Percentiles rank a stretch among this genome's conserved stretches.
Evolutionary conservation across 2,329 filamentous ascomycete species (phyloP).

Genomic region (Fonsecaea pugnacius): DNA sequence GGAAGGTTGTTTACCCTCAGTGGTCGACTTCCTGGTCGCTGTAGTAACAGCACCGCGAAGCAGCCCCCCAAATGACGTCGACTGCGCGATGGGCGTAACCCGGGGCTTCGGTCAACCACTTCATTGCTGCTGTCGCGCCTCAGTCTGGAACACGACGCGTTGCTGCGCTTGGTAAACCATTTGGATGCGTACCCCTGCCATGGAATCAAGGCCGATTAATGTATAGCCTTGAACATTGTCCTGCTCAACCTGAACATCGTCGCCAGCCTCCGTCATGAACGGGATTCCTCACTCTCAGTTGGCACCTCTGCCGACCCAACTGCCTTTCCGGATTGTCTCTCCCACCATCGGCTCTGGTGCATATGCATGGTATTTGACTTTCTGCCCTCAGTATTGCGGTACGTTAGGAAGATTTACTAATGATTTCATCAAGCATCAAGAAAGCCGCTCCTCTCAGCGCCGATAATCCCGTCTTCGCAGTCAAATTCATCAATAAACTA

Average conservation of each 20-base stretch:
- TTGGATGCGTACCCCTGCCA: background rate
- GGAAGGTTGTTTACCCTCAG: conserved; percentile 10
- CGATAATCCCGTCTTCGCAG: conserved; percentile 80
- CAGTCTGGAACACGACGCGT: conserved; percentile 13
- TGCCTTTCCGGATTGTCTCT: conserved; percentile 93
- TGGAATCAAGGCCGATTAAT: background rate
- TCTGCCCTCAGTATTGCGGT: conserved; percentile 40
- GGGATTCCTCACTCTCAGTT: conserved; percentile 72
- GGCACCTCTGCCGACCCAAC: conserved; percentile 73
- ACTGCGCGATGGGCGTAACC: background rate
- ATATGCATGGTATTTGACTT: conserved; percentile 78
- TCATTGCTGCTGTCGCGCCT: background rate
- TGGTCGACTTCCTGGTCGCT: conserved; percentile 11
- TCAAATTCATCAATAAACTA: conserved; percentile 98
- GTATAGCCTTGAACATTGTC: conserved; percentile 11
- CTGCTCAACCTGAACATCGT: conserved; percentile 1
- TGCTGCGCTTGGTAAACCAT: background rate
- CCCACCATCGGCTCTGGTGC: conserved; percentile 96
- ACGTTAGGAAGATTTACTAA: conserved; percentile 37
- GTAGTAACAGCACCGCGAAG: conserved; percentile 19
- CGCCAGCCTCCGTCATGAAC: conserved; percentile 28
- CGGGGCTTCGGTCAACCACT: conserved; percentile 8
- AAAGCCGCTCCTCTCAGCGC: conserved; percentile 79
- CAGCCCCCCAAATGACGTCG: conserved; percentile 20
- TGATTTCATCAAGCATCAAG: conserved; percentile 70